Evolutionary conservation across 345 rosid species (phyloP).

Genomic region (Ailanthus altissimus): DNA sequence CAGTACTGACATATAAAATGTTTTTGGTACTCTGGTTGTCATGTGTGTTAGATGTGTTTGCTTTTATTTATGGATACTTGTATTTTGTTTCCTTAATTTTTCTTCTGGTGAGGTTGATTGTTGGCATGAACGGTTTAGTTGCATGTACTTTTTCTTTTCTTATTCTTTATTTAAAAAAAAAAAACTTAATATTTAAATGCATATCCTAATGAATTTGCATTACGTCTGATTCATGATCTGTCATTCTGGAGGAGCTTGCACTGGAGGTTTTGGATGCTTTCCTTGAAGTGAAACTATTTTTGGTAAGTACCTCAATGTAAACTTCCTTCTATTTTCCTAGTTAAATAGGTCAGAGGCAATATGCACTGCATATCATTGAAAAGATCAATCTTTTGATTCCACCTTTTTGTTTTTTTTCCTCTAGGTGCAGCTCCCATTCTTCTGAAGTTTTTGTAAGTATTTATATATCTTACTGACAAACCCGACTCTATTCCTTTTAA

Average conservation of each 20-base stretch:
- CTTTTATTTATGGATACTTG: background rate
- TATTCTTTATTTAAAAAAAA: background rate
- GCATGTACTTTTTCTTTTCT: background rate
- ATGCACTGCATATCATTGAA: background rate
- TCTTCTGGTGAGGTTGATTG: background rate
- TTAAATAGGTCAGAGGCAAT: constrained; percentile 12
- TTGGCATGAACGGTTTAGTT: constrained; percentile 9
- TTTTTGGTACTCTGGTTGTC: background rate
- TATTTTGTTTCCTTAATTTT: background rate
- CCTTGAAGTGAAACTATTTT: constrained; percentile 29
- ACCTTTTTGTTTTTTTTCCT: constrained; percentile 20
- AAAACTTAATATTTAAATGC: background rate
- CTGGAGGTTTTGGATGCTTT: constrained; percentile 38
- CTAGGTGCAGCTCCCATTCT: constrained; percentile 38
- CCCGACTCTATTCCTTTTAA: background rate
- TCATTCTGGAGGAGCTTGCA: constrained; percentile 55
- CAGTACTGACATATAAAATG: background rate
- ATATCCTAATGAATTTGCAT: constrained; percentile 49
- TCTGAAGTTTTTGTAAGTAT: constrained; percentile 47
- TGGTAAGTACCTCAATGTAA: constrained; percentile 38
- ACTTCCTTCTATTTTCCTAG: background rate
- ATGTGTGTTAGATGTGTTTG: background rate
- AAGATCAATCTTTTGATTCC: constrained; percentile 20
- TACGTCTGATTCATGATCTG: constrained; percentile 64
- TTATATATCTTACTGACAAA: constrained; percentile 2